Evolutionary conservation across 257 asterid genomes (phyloP).

Genomic region (Nicotiana noctiflora): DNA sequence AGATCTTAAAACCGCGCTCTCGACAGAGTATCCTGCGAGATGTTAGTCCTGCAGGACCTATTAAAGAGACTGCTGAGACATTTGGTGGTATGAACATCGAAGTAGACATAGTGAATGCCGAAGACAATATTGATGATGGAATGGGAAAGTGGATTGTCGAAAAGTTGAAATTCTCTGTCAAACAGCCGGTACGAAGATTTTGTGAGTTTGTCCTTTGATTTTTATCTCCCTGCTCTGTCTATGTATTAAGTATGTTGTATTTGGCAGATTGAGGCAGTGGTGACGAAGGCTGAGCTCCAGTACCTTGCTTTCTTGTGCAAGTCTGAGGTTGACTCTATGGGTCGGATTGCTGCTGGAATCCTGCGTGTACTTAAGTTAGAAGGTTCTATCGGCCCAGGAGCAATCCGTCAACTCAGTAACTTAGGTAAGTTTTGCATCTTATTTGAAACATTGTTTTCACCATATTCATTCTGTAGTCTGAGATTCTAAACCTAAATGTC

Average conservation of each 20-base stretch:
- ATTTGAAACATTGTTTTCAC: constrained; percentile 7
- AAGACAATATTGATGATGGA: constrained; percentile 39
- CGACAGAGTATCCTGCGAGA: constrained; percentile 28
- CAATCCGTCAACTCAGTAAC: constrained; percentile 78
- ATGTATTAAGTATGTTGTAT: constrained; percentile 5
- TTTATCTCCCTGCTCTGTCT: constrained; percentile 6
- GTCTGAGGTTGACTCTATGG: constrained; percentile 86
- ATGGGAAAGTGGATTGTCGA: constrained; percentile 63
- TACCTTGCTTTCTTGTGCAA: constrained; percentile 59
- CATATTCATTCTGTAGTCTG: not conserved
- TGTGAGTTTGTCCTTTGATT: not conserved
- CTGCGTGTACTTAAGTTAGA: constrained; percentile 86
- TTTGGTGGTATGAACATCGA: constrained; percentile 56
- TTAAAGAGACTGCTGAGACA: constrained; percentile 34
- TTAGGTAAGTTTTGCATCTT: constrained; percentile 48
- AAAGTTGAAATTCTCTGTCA: constrained; percentile 71
- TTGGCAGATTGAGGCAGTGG: constrained; percentile 71
- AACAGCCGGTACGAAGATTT: constrained; percentile 64
- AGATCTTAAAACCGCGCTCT: constrained; percentile 71
- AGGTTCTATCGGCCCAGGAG: constrained; percentile 70
- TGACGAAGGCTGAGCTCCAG: constrained; percentile 83
- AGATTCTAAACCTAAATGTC: not conserved
- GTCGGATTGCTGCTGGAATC: constrained; percentile 85
- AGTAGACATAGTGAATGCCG: constrained; percentile 61
- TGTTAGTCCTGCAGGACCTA: constrained; percentile 34